Evolutionary conservation across 768 basidiomycete genomes (phyloP), one percentile per base, ranked within the genome.

Genomic region (Mycena sanguinolenta): DNA sequence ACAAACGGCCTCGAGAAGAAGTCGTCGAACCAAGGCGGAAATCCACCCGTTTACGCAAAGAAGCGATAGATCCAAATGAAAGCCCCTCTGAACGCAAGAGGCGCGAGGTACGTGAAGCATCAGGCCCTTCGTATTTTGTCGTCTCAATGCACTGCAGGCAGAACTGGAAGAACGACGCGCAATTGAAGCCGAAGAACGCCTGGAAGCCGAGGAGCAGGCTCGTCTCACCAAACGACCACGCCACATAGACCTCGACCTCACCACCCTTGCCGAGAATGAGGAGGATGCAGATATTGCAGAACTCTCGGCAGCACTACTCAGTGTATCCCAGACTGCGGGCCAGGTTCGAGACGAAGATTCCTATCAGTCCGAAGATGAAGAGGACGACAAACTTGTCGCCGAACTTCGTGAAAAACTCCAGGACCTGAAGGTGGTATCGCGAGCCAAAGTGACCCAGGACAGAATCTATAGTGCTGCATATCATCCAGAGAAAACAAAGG

Each of bases 391-490:
- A 23, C 88, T 85, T n/a, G 84, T 90, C 1, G 77, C 82, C 19
- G 86, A 87, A 58, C 77, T 96, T 67, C 86, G 85, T 69, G 79
- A 88, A 72, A 87, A 81, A 70, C 81, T 95, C 13, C 77, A 85
- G 65, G 79, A 82, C 36, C 75, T 95, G 77, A 89, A 87, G 67
- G 83, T 95, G n/a, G 84, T 92, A 2, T 88, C 92, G 36, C 85
- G 93, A 64, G 94, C 94, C 17, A 95, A 95, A 79, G 94, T 95
- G 10, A 94, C 92, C 1, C 83, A 89, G 70, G 86, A 92, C 69
- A 82, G 95, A 25, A 77, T 96, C 1, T 96, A 96, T 74, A 90
- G 91, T 70, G 90, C 92, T 36, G 89, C 89, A 17, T 96, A 92
- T 78, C 95, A 96, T 77, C 93, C 94, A 5, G 90, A 91, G 66